These are phyloP conservation scores for Physocladia obscura DNA, from an alignment of 192 early-diverging fungal genomes.

Conservation along the genomic window DNA sequence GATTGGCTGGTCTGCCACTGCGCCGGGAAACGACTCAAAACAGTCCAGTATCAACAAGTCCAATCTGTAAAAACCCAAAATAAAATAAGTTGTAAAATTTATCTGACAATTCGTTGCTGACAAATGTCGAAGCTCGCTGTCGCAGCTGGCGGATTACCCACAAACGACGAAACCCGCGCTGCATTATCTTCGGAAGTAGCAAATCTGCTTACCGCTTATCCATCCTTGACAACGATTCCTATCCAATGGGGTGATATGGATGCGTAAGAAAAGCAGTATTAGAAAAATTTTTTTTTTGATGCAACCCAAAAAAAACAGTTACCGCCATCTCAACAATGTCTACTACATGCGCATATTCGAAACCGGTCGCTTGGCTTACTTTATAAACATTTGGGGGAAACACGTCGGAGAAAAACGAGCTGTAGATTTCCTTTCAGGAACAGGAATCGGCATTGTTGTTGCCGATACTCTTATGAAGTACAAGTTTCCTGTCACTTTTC, in stretches of 20 bases:
- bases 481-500: slow-evolving; percentile 40
- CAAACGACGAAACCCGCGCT: slow-evolving; percentile 12
- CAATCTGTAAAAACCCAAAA: too few species aligned
- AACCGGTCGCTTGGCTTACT: slow-evolving; percentile 36
- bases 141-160: slow-evolving; percentile 7
- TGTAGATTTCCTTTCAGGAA: slow-evolving; percentile 28
- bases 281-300: too few species aligned
- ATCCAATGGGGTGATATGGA: slow-evolving; percentile 32
- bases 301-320: too few species aligned
- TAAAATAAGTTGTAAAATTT: too few species aligned
- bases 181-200: neutral
- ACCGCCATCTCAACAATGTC: slow-evolving; percentile 33
- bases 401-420: slow-evolving; percentile 15
- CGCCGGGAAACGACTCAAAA: too few species aligned
- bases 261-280: too few species aligned
- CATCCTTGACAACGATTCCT: slow-evolving; percentile 23
- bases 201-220: slow-evolving; percentile 7
- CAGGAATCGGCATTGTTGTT: slow-evolving; percentile 39
- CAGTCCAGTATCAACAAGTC: too few species aligned
- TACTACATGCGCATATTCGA: slow-evolving; percentile 23
- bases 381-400: slow-evolving; percentile 40
- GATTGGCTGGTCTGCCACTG: too few species aligned
- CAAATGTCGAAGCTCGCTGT: too few species aligned
- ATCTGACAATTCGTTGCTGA: too few species aligned
- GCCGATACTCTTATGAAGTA: slow-evolving; percentile 42